These are phyloP conservation scores for Tinospora cordifolia DNA, from an alignment of 164 flowering plant species.

Conservation along the genomic window DNA sequence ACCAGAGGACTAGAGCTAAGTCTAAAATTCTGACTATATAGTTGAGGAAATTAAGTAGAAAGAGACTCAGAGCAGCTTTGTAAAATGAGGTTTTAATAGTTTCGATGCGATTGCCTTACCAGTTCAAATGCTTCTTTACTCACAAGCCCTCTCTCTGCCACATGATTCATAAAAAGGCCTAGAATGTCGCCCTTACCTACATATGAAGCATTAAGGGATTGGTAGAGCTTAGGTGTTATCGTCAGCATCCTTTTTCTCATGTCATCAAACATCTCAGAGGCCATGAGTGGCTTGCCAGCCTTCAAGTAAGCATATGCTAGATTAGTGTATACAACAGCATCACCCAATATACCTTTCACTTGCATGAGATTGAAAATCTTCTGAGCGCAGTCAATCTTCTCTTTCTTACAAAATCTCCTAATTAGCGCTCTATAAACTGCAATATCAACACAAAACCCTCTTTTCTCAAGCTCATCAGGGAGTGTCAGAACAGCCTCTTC, in stretches of 20 bases:
- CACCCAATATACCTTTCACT: conserved; percentile 51
- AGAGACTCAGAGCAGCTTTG: neutral
- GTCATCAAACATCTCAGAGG: conserved; percentile 48
- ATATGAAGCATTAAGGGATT: conserved; percentile 51
- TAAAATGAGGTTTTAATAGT: neutral
- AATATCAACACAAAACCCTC: conserved; percentile 43
- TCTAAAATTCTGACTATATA: neutral
- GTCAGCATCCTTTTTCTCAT: conserved; percentile 56
- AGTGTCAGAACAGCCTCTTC: conserved; percentile 44
- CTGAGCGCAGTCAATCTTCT: conserved; percentile 52
- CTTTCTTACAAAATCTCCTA: conserved; percentile 61
- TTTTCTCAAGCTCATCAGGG: conserved; percentile 41
- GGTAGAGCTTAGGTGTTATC: conserved; percentile 51
- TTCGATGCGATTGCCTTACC: conserved; percentile 19
- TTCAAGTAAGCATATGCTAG: conserved; percentile 64
- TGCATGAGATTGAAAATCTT: conserved; percentile 46
- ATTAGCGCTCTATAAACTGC: conserved; percentile 76
- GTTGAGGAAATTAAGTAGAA: neutral
- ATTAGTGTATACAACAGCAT: conserved; percentile 50
- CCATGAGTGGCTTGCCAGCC: conserved; percentile 37
- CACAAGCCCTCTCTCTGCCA: conserved; percentile 43
- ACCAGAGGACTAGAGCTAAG: no score
- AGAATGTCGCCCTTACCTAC: conserved; percentile 29
- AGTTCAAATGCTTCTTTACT: conserved; percentile 33
- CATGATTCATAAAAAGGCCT: conserved; percentile 48